These are phyloP conservation scores for Ephemerocybe angulata DNA, from an alignment of 768 basidiomycete genomes.

Conservation along the genomic window DNA sequence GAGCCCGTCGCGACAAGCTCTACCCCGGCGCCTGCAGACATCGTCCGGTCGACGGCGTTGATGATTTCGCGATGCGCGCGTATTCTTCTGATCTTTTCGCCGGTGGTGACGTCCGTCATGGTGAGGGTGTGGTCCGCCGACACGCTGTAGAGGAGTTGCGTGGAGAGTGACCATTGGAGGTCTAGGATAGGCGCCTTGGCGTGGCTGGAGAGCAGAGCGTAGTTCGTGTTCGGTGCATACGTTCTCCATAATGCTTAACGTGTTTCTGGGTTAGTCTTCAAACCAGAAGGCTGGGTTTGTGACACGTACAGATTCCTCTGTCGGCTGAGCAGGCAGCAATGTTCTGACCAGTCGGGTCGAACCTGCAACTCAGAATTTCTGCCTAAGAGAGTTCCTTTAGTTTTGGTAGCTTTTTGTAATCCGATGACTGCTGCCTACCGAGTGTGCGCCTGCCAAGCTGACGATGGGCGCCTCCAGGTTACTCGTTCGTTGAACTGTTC, in stretches of 20 bases:
- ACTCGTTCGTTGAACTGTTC: conserved; percentile 89
- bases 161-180: conserved; percentile 83
- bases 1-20: conserved; percentile 86
- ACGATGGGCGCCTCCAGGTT: conserved; percentile 92
- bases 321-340: conserved; percentile 92
- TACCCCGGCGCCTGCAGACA: conserved; percentile 77
- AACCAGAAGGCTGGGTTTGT: background rate
- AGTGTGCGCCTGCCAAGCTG: conserved; percentile 82
- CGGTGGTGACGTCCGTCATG: conserved; percentile 78
- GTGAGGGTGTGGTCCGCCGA: conserved; percentile 85
- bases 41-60: conserved; percentile 83
- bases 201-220: conserved; percentile 75
- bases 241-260: conserved; percentile 81
- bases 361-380: conserved; percentile 89
- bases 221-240: conserved; percentile 90
- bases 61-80: conserved; percentile 90
- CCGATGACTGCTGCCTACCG: conserved; percentile 44
- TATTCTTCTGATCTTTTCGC: conserved; percentile 75
- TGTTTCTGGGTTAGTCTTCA: background rate
- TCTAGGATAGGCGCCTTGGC: conserved; percentile 92
- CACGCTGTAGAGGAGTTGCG: conserved; percentile 73
- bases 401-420: background rate
- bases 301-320: conserved; percentile 77
- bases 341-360: conserved; percentile 91
- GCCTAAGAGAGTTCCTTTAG: conserved; percentile 9